These are phyloP conservation scores for Arthroderma sp. DNA, from an alignment of 2,329 filamentous ascomycete genomes.

Conservation along the genomic window DNA sequence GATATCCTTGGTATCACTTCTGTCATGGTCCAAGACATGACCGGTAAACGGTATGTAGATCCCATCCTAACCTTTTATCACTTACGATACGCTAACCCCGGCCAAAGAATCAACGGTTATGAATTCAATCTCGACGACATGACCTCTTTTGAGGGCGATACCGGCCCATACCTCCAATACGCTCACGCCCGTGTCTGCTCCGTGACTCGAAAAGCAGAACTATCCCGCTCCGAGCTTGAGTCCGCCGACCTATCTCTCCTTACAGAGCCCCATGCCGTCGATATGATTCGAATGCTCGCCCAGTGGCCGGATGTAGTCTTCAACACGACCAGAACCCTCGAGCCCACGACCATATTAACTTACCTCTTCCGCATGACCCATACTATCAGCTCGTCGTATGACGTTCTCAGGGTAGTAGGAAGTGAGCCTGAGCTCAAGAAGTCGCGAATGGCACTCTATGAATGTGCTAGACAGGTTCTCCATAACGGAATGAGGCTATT, in stretches of 20 bases:
- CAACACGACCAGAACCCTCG: slow-evolving; percentile 52
- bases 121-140: slow-evolving; percentile 53
- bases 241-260: slow-evolving; percentile 48
- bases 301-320: slow-evolving; percentile 53
- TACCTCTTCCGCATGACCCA: slow-evolving; percentile 58
- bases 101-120: slow-evolving; percentile 46
- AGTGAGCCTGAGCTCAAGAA: slow-evolving; percentile 45
- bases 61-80: not conserved
- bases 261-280: slow-evolving; percentile 47
- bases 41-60: slow-evolving; percentile 61
- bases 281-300: slow-evolving; percentile 48
- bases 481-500: slow-evolving; percentile 53
- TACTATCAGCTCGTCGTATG: slow-evolving; percentile 48
- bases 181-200: slow-evolving; percentile 48
- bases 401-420: slow-evolving; percentile 49
- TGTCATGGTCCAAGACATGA: slow-evolving; percentile 98
- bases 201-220: slow-evolving; percentile 44
- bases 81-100: not conserved
- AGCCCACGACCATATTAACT: slow-evolving; percentile 51
- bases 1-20: slow-evolving; percentile 85
- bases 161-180: slow-evolving; percentile 53
- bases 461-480: slow-evolving; percentile 48
- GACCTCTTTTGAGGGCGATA: slow-evolving; percentile 54
- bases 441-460: slow-evolving; percentile 50
- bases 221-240: slow-evolving; percentile 34